Evolutionary conservation across 345 rosid genomes (phyloP), one percentile per base, ranked within the genome.

Genomic region (Rhizophora apiculata): DNA sequence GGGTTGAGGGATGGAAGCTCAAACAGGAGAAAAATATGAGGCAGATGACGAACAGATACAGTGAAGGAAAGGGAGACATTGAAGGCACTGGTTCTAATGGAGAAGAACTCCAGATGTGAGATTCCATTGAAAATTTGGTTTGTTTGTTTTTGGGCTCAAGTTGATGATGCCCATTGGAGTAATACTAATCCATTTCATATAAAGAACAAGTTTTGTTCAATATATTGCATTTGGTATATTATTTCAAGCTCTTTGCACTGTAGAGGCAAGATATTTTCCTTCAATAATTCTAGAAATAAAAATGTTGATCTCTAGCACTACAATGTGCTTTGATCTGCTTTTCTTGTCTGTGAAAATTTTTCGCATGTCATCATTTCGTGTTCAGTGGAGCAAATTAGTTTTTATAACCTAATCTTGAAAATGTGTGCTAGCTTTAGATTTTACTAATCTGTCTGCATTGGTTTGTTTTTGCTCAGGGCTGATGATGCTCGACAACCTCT

Each of bases 81-180:
- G 99, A 96, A 85, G 96, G 96, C 76, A 90, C 99, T 68, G 99
- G 94, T 75, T 92, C 98, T 43, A 96, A 90, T 83, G 99, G 99
- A 49, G 99, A 96, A 81, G 97, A 90, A 75, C 88, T 96, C 70
- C 99, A 85, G 82, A 87, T 90, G 99, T 96, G 83, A 87, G 90
- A 31, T 63, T 63, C 60, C 52, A 13, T 60, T 19, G 29, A 37
- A n/a, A 21, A 39, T 51, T 26, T 37, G 29, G 48, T 48, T 66
- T 70, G 39, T 8, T 15, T 72, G 46, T 49, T 48, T 60, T 59
- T 8, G 16, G 26, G 31, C 29, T 63, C 49, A 43, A 49, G 16
- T 48, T 24, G 43, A n/a, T 1, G 26, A 15, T 56, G 37, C 36
- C 48, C 19, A 29, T 10, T 8, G n/a, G 21, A 52, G 34, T 39